Percentiles rank a stretch among this genome's conserved stretches.
These are phyloP conservation scores for Gonapodya prolifera DNA, from an alignment of 192 early-diverging fungal genomes.

Conservation along the genomic window DNA sequence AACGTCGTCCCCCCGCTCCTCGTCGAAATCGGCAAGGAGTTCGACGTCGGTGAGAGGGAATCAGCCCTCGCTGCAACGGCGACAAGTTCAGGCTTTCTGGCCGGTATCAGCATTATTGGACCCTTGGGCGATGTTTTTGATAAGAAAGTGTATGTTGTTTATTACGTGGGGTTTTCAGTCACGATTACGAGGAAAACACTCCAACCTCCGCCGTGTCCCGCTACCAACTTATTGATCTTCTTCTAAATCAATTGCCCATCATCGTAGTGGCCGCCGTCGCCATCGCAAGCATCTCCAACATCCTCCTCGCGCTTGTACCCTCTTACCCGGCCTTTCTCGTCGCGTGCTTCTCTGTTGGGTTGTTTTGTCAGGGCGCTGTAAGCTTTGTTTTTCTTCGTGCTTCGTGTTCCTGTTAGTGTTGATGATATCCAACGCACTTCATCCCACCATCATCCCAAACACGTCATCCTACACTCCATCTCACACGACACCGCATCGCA, in stretches of 20 bases:
- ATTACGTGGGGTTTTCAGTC: no score
- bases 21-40: neutral
- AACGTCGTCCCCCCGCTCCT: neutral
- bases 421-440: no score
- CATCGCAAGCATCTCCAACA: neutral
- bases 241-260: no score
- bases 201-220: neutral
- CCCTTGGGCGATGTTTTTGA: neutral
- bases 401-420: no score
- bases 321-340: neutral
- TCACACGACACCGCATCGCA: neutral
- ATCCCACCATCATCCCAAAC: no score
- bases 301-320: neutral
- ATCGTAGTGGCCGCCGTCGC: neutral
- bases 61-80: neutral
- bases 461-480: no score
- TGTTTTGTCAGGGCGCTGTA: neutral
- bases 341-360: neutral
- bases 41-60: neutral
- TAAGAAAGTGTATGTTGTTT: neutral
- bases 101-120: neutral
- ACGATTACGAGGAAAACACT: neutral
- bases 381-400: neutral
- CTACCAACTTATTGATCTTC: no score
- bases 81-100: neutral